Evolutionary conservation across 2,329 filamentous ascomycete genomes (phyloP), one percentile per base, ranked within the genome.

Genomic region (Venturia pyrina): DNA sequence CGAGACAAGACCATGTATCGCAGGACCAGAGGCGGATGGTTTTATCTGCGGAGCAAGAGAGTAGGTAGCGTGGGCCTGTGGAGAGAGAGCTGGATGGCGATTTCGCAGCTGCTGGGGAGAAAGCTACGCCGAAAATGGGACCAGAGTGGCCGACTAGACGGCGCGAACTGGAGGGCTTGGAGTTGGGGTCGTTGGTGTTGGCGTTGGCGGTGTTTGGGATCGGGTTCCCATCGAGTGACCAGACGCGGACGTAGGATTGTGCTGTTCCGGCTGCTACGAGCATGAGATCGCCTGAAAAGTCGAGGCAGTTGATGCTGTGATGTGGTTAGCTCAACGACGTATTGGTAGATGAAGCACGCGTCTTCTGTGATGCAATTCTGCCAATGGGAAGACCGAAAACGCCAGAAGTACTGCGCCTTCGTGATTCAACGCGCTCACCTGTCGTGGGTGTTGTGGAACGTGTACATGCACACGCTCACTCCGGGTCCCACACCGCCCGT

Each of bases 371-470:
- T 53, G 1, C 28, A n/a, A 37, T 37, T 37, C 32, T 32, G 32
- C 17, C 28, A 37, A 19, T 7, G 3, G 5, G 13, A 17, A 19
- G 3, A n/a, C n/a, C 5, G 3, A 7, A 15, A 37, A 21, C 24
- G 53, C 53, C 15, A 59, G 53, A 10, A 2, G 19, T 19, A n/a
- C 37, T 34, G 13, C 10, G 28, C 21, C 1, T 43, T 24, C 48
- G 21, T 21, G 21, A 50, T 59, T 32, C 28, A 17, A n/a, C 68
- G 64, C 68, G 62, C 85, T 80, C 79, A 93, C 91, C 87, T 89
- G 76, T 96, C 92, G 69, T 92, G 88, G 0, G 91, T 96, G 76
- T 99, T 99, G 80, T 99, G 95, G 73, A 98, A 96, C 0, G 95
- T 99, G 75, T 96, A 97, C 90, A 98, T 98, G 80, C 91, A 95